Base-by-base conservation (phyloP, 768 basidiomycete genomes). In the Pleurotus tuber-regium region DNA sequence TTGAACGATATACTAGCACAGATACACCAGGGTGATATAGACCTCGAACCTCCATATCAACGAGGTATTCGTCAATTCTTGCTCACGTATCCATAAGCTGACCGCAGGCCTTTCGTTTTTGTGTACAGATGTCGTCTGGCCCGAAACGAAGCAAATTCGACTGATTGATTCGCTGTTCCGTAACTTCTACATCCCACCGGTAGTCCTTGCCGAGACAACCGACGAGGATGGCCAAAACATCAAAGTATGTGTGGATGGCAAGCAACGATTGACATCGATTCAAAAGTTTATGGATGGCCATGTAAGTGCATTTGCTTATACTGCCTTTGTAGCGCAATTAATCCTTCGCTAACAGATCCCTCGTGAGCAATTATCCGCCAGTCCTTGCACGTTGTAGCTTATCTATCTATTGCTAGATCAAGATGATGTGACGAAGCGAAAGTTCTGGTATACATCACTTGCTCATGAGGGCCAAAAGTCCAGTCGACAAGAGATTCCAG, bases 91-190 rank as follows among this genome's bases (percentile, higher is more conserved):
- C 18, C 33, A 0, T 24, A 30, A 16, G 6, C 26, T 30, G 28
- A 33, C 36, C 16, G 28, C 7, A 10, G 21, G 24, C 18, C 44
- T 14, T 38, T n/a, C n/a, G n/a, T n/a, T n/a, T n/a, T n/a, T n/a
- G n/a, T n/a, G n/a, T n/a, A n/a, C n/a, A 91, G 89, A 87, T 51
- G 73, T 92, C 16, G 89, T 92, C 2, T 92, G 90, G 89, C 74
- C 85, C 0, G 77, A 79, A 48, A 63, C 64, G 39, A 90, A 90
- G 58, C 86, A 90, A 58, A 73, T 81, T 7, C 77, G 77, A 3
- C 77, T 92, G 24, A 83, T 92, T 24, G 88, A 92, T 57, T 90
- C 87, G 0, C 72, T 92, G 4, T 83, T 87, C 58, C 82, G 82
- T 29, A 88, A 90, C 61, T 89, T 80, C 57, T 90, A 84, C 50